phyloP scores from a whole-genome alignment of 345 rosid genomes.

The Citrus sp. region DNA sequence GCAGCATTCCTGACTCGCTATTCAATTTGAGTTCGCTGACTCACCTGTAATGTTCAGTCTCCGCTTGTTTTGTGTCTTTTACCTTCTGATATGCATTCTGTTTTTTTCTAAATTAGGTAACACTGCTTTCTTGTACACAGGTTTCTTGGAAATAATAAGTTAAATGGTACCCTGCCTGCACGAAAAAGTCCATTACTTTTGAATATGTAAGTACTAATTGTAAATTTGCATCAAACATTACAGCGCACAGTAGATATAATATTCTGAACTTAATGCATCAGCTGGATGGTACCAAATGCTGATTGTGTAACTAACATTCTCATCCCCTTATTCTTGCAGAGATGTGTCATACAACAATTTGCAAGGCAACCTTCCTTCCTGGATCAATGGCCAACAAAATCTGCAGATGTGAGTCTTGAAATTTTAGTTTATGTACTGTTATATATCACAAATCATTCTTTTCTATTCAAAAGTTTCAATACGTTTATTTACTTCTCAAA shows the following conservation, averaged over 20 bases:
- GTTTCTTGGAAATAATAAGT: slow-evolving; percentile 56
- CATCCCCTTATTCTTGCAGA: slow-evolving; percentile 33
- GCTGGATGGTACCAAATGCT: too few relatives aligned
- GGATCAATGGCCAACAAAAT: slow-evolving; percentile 36
- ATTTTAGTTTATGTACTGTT: not conserved
- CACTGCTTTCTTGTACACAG: slow-evolving; percentile 34
- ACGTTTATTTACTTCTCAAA: not conserved
- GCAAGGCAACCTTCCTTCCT: slow-evolving; percentile 62
- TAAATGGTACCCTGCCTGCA: slow-evolving; percentile 55
- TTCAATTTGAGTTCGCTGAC: slow-evolving; percentile 36
- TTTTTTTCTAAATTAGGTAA: not conserved
- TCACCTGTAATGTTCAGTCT: slow-evolving; percentile 47
- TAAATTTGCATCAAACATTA: not conserved
- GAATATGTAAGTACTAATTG: slow-evolving; percentile 46
- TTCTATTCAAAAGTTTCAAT: too few relatives aligned
- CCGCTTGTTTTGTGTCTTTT: not conserved
- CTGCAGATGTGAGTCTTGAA: slow-evolving; percentile 47
- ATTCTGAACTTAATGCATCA: too few relatives aligned
- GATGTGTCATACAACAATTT: slow-evolving; percentile 78
- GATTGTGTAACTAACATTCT: not conserved
- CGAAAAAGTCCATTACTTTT: slow-evolving; percentile 40
- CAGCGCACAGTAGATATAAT: too few relatives aligned
- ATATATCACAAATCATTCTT: not conserved
- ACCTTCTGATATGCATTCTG: not conserved
- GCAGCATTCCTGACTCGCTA: slow-evolving; percentile 39